Evolutionary conservation across 805 yeast genomes (phyloP), one percentile per base, ranked within the genome.

Genomic region (Clavispora carvajalis): DNA sequence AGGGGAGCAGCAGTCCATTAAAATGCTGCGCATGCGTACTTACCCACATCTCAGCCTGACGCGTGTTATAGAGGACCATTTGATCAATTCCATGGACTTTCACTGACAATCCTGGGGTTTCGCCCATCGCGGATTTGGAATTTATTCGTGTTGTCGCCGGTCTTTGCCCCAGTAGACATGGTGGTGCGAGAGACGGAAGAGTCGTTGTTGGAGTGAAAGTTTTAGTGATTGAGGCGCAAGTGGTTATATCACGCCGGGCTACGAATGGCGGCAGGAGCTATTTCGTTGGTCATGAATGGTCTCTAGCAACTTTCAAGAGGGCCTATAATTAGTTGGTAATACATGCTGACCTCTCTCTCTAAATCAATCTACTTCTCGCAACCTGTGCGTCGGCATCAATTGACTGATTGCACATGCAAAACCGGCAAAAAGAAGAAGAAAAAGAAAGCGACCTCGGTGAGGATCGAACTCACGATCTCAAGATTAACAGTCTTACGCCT

Each of bases 91-190:
- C 26, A 21, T 21, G 74, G 42, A 67, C 84, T 31, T 51, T 73
- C 39, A 64, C 61, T 12, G 39, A 50, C 3, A 60, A 62, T 37
- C 62, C 65, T 2, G 13, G 36, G 47, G 59, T 76, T 51, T 17
- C 46, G 39, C 21, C 64, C 55, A 17, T 57, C 67, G 51, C 48
- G 9, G 67, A 65, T 41, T 59, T 66, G 34, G 83, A 80, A 48
- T 69, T 86, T 21, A 37, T 83, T 9, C 71, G 85, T 39, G 80
- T 77, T 29, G 85, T 76, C 1, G 80, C 89, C 6, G 95, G 95
- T 0, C 66, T 84, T 34, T 73, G 95, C 47, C 95, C 95, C 5
- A 69, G 81, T 28, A 73, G 95, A 54, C 70, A 75, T 30, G 93
- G 90, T 11, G 95, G 95, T 4, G 79, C 76, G 5, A 68, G 95